phyloP scores from a whole-genome alignment of 352 stramenopile genomes.

The Phytophthora hybrid region DNA sequence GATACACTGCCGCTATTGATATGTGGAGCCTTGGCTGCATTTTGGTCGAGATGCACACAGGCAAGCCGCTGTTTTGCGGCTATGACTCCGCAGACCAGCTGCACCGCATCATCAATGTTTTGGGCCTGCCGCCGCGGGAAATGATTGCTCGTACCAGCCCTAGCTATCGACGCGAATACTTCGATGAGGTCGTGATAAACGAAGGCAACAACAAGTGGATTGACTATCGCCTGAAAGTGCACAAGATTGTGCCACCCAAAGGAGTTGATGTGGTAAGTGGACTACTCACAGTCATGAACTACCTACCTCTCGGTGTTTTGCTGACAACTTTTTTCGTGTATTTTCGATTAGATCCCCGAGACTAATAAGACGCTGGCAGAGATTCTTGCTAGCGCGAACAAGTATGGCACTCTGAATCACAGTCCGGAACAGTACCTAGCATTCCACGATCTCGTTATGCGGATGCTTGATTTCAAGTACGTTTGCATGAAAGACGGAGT shows the following conservation, averaged over 20 bases:
- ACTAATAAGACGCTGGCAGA: slow-evolving; percentile 57
- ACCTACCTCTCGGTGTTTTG: neutral
- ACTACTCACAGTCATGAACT: neutral
- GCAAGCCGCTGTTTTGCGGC: slow-evolving; percentile 97
- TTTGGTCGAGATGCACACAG: slow-evolving; percentile 98
- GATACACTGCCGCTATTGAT: slow-evolving; percentile 87
- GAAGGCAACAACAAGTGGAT: slow-evolving; percentile 67
- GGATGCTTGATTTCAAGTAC: slow-evolving; percentile 96
- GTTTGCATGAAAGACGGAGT: slow-evolving; percentile 22
- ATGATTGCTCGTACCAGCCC: slow-evolving; percentile 92
- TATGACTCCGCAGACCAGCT: slow-evolving; percentile 98
- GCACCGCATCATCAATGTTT: slow-evolving; percentile 95
- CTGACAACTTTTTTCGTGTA: slow-evolving; percentile 13
- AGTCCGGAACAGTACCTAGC: slow-evolving; percentile 88
- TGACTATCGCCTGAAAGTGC: slow-evolving; percentile 75
- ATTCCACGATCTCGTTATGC: slow-evolving; percentile 95
- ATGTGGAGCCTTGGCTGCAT: slow-evolving; percentile 93
- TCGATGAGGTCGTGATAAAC: slow-evolving; percentile 82
- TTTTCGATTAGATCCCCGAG: slow-evolving; percentile 40
- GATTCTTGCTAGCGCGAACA: slow-evolving; percentile 62
- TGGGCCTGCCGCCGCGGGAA: slow-evolving; percentile 94
- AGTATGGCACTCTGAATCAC: slow-evolving; percentile 69
- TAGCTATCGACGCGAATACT: slow-evolving; percentile 91
- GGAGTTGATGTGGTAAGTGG: slow-evolving; percentile 47
- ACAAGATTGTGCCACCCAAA: slow-evolving; percentile 54